Conservation (phyloP, 495 filamentous ascomycete species). For the Podospora pseudoanserina region DNA sequence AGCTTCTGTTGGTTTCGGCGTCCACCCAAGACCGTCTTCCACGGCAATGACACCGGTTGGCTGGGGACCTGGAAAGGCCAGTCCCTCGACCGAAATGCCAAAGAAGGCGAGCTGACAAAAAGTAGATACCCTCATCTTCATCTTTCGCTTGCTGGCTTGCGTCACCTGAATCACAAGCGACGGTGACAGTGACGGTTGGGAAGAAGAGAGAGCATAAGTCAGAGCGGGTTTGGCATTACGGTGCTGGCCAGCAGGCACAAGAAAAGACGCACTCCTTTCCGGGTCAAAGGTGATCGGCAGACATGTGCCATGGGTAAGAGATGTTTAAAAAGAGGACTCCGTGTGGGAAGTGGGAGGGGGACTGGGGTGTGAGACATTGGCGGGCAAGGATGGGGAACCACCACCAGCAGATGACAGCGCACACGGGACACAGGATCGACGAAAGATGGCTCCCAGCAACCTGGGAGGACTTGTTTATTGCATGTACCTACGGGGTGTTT, state of each 20-base stretch:
- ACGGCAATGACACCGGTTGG: conserved; percentile 27
- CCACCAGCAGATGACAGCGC: neutral
- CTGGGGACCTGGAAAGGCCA: conserved; percentile 34
- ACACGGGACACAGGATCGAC: neutral
- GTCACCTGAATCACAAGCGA: conserved; percentile 1
- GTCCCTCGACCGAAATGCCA: conserved; percentile 31
- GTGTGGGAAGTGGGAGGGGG: neutral
- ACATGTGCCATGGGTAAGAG: neutral
- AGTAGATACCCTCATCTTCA: conserved; percentile 9
- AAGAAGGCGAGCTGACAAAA: conserved; percentile 29
- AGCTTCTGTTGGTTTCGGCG: conserved; percentile 33
- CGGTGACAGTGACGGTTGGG: neutral
- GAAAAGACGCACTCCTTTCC: neutral
- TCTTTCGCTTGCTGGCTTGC: conserved; percentile 6
- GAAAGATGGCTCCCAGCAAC: neutral
- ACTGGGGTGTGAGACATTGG: conserved; percentile 11
- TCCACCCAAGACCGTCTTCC: conserved; percentile 15
- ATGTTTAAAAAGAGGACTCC: neutral
- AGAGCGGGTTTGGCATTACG: too few relatives aligned
- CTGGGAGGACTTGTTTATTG: neutral
- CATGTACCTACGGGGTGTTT: neutral
- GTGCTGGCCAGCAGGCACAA: neutral
- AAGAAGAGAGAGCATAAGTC: neutral
- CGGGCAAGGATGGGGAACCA: too few relatives aligned
- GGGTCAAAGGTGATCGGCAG: neutral